A percentile compares a stretch with the other conserved stretches of the same genome.
These are phyloP conservation scores for Tagetes patula DNA, from an alignment of 129 eudicot genomes.

Conservation along the genomic window DNA sequence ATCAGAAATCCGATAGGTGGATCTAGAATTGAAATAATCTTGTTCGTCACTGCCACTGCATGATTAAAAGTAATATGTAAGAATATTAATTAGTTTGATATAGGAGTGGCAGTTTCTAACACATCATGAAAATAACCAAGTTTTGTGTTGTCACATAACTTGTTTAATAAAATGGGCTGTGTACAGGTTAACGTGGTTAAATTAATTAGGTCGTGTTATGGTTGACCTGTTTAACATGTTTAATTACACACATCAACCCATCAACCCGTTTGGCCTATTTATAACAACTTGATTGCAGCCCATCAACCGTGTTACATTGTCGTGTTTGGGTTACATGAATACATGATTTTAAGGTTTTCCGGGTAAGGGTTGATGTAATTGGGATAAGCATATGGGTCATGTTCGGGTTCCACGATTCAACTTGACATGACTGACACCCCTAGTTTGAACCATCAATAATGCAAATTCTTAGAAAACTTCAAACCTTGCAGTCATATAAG, in stretches of 20 bases:
- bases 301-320: too few relatives aligned
- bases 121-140: background rate
- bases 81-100: background rate
- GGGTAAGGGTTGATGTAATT: too few relatives aligned
- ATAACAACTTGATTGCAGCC: too few relatives aligned
- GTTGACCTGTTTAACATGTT: background rate
- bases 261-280: background rate
- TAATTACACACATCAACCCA: background rate
- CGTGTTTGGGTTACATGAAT: too few relatives aligned
- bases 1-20: conserved; percentile 50
- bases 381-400: too few relatives aligned
- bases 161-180: background rate
- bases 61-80: conserved; percentile 7
- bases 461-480: background rate
- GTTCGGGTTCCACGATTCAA: too few relatives aligned
- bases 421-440: background rate
- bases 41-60: conserved; percentile 77
- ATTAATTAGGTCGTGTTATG: too few relatives aligned
- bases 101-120: background rate
- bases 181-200: background rate
- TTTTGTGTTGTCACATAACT: background rate
- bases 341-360: too few relatives aligned
- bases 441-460: background rate
- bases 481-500: conserved; percentile 83
- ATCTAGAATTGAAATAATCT: conserved; percentile 59